phyloP scores from a whole-genome alignment of 1,284 basidiomycete species.

The Chalciporus sp. region DNA sequence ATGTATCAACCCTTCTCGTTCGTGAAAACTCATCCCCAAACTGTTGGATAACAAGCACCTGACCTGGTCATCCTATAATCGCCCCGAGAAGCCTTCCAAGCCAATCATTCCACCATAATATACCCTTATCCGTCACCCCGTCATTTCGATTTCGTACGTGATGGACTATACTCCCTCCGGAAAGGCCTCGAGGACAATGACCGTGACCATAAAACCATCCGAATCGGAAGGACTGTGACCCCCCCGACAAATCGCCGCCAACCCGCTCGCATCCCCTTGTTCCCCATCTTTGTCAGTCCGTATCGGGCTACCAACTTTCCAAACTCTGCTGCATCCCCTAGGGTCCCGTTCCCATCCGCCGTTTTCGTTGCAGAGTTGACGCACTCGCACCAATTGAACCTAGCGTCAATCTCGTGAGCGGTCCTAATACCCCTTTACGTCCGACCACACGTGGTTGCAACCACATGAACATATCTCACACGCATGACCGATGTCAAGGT shows the following conservation, averaged over 20 bases:
- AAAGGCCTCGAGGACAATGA: constrained; percentile 7
- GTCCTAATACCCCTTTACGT: not conserved
- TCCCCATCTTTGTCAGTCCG: not conserved
- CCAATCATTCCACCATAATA: not conserved
- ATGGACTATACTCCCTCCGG: not conserved
- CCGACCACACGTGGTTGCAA: not conserved
- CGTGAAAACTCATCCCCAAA: no score
- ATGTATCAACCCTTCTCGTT: no score
- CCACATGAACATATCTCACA: not conserved
- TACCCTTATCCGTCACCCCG: not conserved
- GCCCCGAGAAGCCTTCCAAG: not conserved
- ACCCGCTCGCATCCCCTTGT: not conserved
- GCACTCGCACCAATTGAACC: no score
- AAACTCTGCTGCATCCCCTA: not conserved
- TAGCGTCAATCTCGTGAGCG: not conserved
- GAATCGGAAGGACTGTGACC: not conserved
- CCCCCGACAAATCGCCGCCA: constrained; percentile 9
- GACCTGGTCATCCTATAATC: not conserved
- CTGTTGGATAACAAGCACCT: not conserved
- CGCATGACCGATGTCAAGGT: not conserved
- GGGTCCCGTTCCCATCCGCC: not conserved
- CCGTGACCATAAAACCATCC: not conserved
- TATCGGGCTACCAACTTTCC: not conserved
- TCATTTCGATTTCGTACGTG: not conserved
- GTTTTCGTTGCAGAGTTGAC: no score